Evolutionary conservation across 1,284 basidiomycete genomes (phyloP).

Genomic region (Pascua sp.): DNA sequence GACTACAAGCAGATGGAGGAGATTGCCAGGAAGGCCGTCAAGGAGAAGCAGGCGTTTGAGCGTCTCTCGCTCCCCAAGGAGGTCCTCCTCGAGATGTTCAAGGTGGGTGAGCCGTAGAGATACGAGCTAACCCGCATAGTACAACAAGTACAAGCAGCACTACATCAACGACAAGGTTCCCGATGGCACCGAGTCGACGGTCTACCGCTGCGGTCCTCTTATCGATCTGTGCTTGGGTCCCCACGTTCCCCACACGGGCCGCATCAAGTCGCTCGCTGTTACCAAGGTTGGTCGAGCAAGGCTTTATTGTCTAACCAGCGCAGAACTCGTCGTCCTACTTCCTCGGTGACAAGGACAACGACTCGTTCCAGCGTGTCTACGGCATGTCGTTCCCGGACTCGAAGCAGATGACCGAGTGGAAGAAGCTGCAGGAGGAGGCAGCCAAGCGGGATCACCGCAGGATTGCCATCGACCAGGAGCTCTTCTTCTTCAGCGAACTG

Average conservation of each 20-base stretch:
- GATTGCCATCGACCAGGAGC: conserved; percentile 93
- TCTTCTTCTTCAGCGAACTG: conserved; percentile 98
- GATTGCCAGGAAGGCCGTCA: conserved; percentile 78
- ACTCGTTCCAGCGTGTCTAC: conserved; percentile 94
- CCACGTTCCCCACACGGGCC: conserved; percentile 95
- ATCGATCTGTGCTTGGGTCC: conserved; percentile 96
- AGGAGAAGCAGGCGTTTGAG: conserved; percentile 97
- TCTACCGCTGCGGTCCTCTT: conserved; percentile 98
- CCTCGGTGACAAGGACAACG: conserved; percentile 89
- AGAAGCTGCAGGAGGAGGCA: conserved; percentile 91
- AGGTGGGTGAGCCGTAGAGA: conserved; percentile 54
- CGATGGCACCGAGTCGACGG: conserved; percentile 94
- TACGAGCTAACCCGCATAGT: conserved; percentile 56
- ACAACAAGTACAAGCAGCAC: conserved; percentile 98
- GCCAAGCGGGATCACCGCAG: conserved; percentile 96
- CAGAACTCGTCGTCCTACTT: conserved; percentile 96
- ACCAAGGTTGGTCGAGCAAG: conserved; percentile 61
- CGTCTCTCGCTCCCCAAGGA: conserved; percentile 90
- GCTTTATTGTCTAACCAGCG: neutral
- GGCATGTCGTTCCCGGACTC: conserved; percentile 99
- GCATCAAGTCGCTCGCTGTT: conserved; percentile 94
- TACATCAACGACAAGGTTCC: conserved; percentile 94
- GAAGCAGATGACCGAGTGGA: conserved; percentile 93
- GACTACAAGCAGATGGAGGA: conserved; percentile 92
- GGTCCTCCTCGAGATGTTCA: conserved; percentile 93